These are phyloP conservation scores for Plectosphaerella sp. DNA, from an alignment of 2,329 filamentous ascomycete species.

Conservation along the genomic window DNA sequence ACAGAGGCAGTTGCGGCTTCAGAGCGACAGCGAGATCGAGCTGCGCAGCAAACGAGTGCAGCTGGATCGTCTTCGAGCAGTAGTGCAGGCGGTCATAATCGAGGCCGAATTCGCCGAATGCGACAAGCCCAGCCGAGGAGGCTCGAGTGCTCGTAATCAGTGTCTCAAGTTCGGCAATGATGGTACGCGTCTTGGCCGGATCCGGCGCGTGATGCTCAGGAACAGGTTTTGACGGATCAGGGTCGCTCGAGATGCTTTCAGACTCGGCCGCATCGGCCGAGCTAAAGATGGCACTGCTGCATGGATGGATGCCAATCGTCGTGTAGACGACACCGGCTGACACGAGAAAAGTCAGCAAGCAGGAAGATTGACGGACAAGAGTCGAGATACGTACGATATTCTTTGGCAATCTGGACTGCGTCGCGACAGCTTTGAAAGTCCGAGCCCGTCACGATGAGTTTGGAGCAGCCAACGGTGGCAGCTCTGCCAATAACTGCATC, in stretches of 20 bases:
- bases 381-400: conserved; percentile 57
- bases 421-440: conserved; percentile 74
- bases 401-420: conserved; percentile 67
- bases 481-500: conserved; percentile 75
- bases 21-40: conserved; percentile 68
- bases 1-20: conserved; percentile 76
- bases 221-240: conserved; percentile 42
- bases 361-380: too few species aligned
- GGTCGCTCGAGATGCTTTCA: conserved; percentile 46
- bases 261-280: conserved; percentile 34
- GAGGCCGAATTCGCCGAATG: conserved; percentile 92
- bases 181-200: conserved; percentile 35
- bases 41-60: conserved; percentile 81
- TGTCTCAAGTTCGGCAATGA: conserved; percentile 56
- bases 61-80: conserved; percentile 72
- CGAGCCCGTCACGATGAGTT: conserved; percentile 91
- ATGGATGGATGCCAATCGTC: conserved; percentile 93
- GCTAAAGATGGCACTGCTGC: conserved; percentile 76
- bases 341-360: conserved; percentile 6
- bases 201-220: conserved; percentile 45
- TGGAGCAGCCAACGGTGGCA: conserved; percentile 71
- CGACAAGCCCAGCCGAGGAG: conserved; percentile 51
- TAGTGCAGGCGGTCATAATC: conserved; percentile 92
- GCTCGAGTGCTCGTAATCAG: conserved; percentile 58
- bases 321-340: conserved; percentile 77